Base-by-base conservation (phyloP, 225 moss, liverwort and hornwort species). In the Bryoerythrophyllum caledonicum region DNA sequence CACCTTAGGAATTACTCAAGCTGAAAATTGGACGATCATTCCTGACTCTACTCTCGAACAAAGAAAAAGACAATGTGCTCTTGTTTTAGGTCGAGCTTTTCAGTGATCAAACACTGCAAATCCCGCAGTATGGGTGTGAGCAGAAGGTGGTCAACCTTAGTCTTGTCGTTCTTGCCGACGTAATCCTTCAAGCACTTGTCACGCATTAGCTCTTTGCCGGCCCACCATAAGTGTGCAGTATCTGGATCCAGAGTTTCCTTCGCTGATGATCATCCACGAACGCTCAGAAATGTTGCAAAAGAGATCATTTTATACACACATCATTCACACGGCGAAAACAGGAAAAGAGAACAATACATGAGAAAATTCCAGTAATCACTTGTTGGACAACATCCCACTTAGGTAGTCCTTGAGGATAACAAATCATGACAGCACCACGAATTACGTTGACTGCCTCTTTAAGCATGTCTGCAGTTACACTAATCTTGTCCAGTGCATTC, bases 91-190 rank as follows among this genome's bases (percentile, higher is more conserved):
- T 65, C n/a, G 16, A 73, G n/a, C 21, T 58, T 55, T 37, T 67
- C 41, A n/a, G n/a, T n/a, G n/a, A n/a, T n/a, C 20, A 54, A 24
- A 28, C 3, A 40, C 19, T 20, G 52, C 44, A 10, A 66, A 30
- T 10, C 7, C 28, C 44, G 13, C 23, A 3, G 72, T 15, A 48
- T 65, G 26, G 46, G 49, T 40, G 12, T 56, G 65, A 71, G 62
- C 26, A 63, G 26, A 41, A 65, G 11, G 60, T 16, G 41, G 30
- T 10, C 4, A 67, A 93, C 93, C 92, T 92, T 96, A n/a, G 96
- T 96, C 71, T 96, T 96, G 53, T 96, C 94, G 84, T 94, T 96
- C 73, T 90, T 94, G 70, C 96, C 96, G 20, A 85, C 73, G 56
- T 88, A 84, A 75, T 94, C 86, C 62, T 38, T 78, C 49, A 96